Evolutionary conservation across 179 eudicot genomes (phyloP).

Genomic region (Nepenthes alata): DNA sequence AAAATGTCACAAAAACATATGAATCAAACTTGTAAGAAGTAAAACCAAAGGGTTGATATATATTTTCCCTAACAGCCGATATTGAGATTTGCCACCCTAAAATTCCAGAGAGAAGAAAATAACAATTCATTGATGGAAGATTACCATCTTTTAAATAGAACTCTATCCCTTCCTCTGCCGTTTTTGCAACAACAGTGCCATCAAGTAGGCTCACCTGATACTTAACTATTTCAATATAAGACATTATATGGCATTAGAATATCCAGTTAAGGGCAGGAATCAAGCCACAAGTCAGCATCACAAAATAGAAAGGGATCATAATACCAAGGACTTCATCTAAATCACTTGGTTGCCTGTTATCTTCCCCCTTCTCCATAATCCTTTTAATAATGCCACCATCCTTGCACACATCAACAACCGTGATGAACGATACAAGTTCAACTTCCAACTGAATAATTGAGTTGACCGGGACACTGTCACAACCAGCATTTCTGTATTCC

Average conservation of each 20-base stretch:
- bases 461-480: constrained; percentile 25
- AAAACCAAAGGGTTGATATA: too few relatives aligned
- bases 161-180: constrained; percentile 36
- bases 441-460: constrained; percentile 37
- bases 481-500: constrained; percentile 25
- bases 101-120: too few relatives aligned
- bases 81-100: neutral
- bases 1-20: too few relatives aligned
- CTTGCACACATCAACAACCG: constrained; percentile 44
- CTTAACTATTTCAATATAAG: constrained; percentile 21
- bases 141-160: constrained; percentile 55
- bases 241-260: neutral
- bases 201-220: constrained; percentile 32
- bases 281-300: neutral
- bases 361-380: constrained; percentile 34
- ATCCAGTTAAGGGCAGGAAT: neutral
- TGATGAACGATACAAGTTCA: constrained; percentile 52
- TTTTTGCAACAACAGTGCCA: constrained; percentile 31
- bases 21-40: too few relatives aligned
- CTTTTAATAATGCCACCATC: constrained; percentile 64
- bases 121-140: neutral
- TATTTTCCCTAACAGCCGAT: too few relatives aligned
- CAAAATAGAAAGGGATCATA: neutral
- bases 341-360: constrained; percentile 42
- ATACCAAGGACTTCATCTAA: constrained; percentile 65